Conservation (phyloP, 2,329 filamentous ascomycete genomes). For the Phaeophleospora eucalypticola region DNA sequence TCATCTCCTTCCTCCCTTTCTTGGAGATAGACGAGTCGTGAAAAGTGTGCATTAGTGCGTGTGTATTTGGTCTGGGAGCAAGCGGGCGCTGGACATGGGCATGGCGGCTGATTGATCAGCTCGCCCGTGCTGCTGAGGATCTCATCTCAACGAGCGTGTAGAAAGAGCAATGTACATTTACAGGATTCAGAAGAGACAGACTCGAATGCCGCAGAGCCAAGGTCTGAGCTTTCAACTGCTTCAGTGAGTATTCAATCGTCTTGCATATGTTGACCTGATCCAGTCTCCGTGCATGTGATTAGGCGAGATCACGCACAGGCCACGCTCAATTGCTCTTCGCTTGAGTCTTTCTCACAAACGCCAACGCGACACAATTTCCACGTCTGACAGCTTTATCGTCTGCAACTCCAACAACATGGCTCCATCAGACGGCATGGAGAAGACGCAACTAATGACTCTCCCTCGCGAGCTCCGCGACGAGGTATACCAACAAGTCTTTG, state of each 20-base stretch:
- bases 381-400: too few relatives aligned
- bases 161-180: constrained; percentile 13
- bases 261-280: not conserved
- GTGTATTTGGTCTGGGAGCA: constrained; percentile 2
- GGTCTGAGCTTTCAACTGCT: not conserved
- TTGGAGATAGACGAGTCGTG: constrained; percentile 2
- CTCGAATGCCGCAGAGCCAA: not conserved
- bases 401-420: not conserved
- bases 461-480: constrained; percentile 5
- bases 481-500: constrained; percentile 3
- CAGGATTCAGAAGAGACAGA: constrained; percentile 1
- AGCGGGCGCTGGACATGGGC: constrained; percentile 7
- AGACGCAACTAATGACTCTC: constrained; percentile 1
- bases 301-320: too few relatives aligned
- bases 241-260: not conserved
- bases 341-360: too few relatives aligned
- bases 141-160: constrained; percentile 15
- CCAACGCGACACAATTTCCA: too few relatives aligned
- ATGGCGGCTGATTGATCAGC: too few relatives aligned
- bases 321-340: too few relatives aligned
- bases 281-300: too few relatives aligned
- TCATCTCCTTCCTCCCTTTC: constrained; percentile 5
- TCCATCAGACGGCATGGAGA: not conserved
- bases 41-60: constrained; percentile 12
- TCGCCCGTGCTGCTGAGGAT: constrained; percentile 6